These are phyloP conservation scores for Dactylis glomerata DNA, from an alignment of 176 grass and related monocot genomes.

Conservation along the genomic window DNA sequence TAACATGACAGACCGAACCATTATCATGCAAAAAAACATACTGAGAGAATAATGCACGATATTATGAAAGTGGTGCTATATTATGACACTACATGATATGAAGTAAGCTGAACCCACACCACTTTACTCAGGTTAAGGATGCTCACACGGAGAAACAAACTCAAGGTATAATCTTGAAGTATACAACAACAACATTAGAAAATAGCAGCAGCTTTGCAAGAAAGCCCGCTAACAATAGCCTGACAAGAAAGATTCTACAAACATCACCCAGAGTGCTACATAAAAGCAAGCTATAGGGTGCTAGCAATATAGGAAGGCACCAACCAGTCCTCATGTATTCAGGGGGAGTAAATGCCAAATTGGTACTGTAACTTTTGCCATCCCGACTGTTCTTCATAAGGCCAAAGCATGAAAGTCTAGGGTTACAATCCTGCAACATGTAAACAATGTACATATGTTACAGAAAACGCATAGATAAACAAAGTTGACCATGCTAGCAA, in stretches of 20 bases:
- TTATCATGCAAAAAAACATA: not conserved
- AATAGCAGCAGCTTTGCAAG: not conserved
- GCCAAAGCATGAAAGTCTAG: conserved; percentile 98
- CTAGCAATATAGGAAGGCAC: conserved; percentile 21
- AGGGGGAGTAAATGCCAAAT: conserved; percentile 97
- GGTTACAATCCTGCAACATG: conserved; percentile 75
- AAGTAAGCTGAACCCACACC: not conserved
- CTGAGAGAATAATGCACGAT: not conserved
- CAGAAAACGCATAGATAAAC: not conserved
- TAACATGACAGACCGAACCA: conserved; percentile 15
- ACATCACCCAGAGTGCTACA: not conserved
- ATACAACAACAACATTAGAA: not conserved
- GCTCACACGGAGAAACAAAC: not conserved
- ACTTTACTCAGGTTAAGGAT: conserved; percentile 20
- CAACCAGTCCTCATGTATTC: conserved; percentile 99
- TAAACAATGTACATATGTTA: conserved; percentile 23
- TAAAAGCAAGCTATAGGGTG: conserved; percentile 11
- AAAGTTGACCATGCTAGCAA: conserved; percentile 15
- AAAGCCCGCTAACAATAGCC: not conserved
- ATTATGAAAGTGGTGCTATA: not conserved
- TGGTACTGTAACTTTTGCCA: conserved; percentile 99
- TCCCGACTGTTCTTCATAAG: conserved; percentile 99
- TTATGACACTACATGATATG: conserved; percentile 12
- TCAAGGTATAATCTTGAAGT: not conserved
- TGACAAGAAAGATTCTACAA: not conserved